Evolutionary conservation across 2,329 filamentous ascomycete genomes (phyloP).

Genomic region (Gnomoniopsis smithogilvyi): DNA sequence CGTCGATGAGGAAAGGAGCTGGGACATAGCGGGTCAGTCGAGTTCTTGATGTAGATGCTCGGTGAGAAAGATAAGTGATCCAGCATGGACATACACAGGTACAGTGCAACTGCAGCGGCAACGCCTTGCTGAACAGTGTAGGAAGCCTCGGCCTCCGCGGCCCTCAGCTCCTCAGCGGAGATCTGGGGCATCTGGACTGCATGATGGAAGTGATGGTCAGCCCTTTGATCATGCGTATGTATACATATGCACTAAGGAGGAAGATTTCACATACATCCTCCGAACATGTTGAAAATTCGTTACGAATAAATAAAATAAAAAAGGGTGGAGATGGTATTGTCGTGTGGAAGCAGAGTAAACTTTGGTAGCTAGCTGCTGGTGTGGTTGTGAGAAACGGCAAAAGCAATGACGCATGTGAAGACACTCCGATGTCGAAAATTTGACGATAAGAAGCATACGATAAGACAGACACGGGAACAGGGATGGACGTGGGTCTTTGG

Average conservation of each 20-base stretch:
- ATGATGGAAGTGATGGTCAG: conserved; percentile 1
- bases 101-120: conserved; percentile 64
- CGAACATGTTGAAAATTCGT: conserved; percentile 52
- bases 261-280: conserved; percentile 38
- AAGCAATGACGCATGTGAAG: conserved; percentile 13
- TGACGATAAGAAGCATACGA: neutral
- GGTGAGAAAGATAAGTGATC: neutral
- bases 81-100: conserved; percentile 62
- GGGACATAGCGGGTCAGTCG: neutral
- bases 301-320: conserved; percentile 1
- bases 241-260: too few relatives aligned
- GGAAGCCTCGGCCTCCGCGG: conserved; percentile 65
- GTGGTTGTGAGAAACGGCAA: neutral
- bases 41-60: neutral
- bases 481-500: neutral
- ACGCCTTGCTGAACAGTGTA: conserved; percentile 66
- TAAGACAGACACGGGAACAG: neutral
- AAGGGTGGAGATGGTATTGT: neutral
- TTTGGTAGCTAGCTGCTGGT: neutral
- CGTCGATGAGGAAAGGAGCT: conserved; percentile 60
- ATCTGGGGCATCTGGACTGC: conserved; percentile 67
- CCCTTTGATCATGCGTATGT: too few relatives aligned
- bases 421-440: conserved; percentile 3
- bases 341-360: neutral
- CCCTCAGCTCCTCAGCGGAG: conserved; percentile 66